Base-by-base conservation (phyloP, 176 grass and related monocot genomes). In the Lolium perenne region DNA sequence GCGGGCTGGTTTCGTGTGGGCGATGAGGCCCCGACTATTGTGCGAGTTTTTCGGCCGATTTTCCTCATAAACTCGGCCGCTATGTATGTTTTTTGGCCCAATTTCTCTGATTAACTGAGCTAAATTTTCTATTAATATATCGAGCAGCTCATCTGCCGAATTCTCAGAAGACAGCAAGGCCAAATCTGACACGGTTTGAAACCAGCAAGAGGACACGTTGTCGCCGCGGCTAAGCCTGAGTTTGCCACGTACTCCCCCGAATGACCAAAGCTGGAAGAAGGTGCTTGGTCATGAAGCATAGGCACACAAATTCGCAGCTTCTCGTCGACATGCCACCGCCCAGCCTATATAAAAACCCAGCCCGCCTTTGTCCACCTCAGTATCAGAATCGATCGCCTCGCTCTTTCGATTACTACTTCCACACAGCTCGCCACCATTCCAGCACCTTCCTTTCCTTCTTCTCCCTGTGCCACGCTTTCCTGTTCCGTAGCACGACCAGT, bases 201-300 rank as follows among this genome's bases (percentile, higher is more conserved):
- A 55, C 14, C 16, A 6, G 73, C 5, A 16, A 4, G 15, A 35
- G 5, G 45, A 79, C 82, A 89, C 86, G 90, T 83, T 59, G 77
- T 86, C 67, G 82, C 76, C 89, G 8, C 40, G 81, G 83, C 71
- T 69, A 91, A 89, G 86, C 70, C 4, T 79, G 40, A 17, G 70
- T 0, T 0, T 17, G 40, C 66, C 86, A 84, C 74, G 74, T 77
- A 67, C 20, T 14, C 35, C 22, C 41, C 15, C 65, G 63, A 71
- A 41, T 43, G 64, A 4, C 70, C 70, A 73, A 13, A 71, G 20
- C 70, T 48, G 70, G 17, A 45, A 6, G 76, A 94, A 84, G 60
- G 48, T 88, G 60, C 82, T 88, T 88, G 73, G 81, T 10, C 69
- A 74, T 46, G 85, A 85, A 91, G 54, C 61, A 80, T 21, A 41